Conservation (phyloP, 129 eudicot genomes). For the Oenanthe sinensis region DNA sequence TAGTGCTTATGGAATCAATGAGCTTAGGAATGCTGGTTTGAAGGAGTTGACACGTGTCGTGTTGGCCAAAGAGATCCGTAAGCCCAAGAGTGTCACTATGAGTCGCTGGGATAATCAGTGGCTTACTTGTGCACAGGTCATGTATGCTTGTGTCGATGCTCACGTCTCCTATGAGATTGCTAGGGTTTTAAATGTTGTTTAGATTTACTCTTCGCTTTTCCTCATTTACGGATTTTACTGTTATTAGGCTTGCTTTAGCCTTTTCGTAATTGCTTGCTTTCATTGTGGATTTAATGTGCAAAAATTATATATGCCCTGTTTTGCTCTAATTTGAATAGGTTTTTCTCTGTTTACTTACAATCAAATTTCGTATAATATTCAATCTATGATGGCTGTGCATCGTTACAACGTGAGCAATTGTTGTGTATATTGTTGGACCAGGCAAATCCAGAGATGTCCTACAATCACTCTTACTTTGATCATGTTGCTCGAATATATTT, state of each 20-base stretch:
- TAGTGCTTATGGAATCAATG: constrained; percentile 8
- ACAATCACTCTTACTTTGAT: neutral
- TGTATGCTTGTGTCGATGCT: constrained; percentile 71
- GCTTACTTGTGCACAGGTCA: constrained; percentile 34
- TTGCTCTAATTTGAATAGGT: too few relatives aligned
- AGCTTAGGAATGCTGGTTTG: constrained; percentile 32
- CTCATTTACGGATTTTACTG: neutral
- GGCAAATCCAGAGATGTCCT: neutral
- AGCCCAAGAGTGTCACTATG: constrained; percentile 39
- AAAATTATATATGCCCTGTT: too few relatives aligned
- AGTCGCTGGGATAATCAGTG: constrained; percentile 50
- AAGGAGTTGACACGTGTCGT: constrained; percentile 23
- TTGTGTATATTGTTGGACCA: neutral
- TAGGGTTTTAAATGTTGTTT: constrained; percentile 24
- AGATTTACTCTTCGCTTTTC: neutral
- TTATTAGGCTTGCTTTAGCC: neutral
- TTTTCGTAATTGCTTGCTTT: neutral
- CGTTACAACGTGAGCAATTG: neutral
- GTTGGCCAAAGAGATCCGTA: constrained; percentile 34
- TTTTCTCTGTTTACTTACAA: too few relatives aligned
- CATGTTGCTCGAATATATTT: neutral
- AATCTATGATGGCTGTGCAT: neutral
- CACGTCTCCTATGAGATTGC: constrained; percentile 57
- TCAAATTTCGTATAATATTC: neutral
- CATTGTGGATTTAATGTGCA: too few relatives aligned